These are phyloP conservation scores for Cercophora samala DNA, from an alignment of 495 filamentous ascomycete species.

Conservation along the genomic window DNA sequence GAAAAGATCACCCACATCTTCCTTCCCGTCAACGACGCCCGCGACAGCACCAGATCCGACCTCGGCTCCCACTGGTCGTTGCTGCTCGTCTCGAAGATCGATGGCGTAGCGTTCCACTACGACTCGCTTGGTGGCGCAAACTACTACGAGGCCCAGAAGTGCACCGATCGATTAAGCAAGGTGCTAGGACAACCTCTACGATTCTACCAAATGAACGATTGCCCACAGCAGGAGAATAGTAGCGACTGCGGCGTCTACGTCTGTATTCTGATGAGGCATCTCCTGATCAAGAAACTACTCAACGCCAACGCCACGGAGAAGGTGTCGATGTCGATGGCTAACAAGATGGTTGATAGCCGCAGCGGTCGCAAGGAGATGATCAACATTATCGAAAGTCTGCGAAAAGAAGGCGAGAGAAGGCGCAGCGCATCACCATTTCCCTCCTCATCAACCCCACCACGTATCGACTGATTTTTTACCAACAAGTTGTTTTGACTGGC, in stretches of 20 bases:
- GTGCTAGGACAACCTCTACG: conserved; percentile 63
- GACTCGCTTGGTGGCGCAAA: conserved; percentile 83
- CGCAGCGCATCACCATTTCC: conserved; percentile 39
- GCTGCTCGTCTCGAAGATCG: conserved; percentile 81
- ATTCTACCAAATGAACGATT: conserved; percentile 76
- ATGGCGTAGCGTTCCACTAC: conserved; percentile 94
- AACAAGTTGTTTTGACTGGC: neutral
- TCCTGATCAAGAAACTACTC: conserved; percentile 80
- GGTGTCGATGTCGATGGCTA: conserved; percentile 88
- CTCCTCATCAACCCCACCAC: conserved; percentile 33
- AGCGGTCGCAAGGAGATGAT: conserved; percentile 83
- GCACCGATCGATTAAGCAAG: conserved; percentile 61
- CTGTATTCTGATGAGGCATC: conserved; percentile 84
- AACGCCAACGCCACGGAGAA: conserved; percentile 70
- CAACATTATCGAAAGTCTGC: conserved; percentile 73
- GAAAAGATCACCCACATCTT: conserved; percentile 85
- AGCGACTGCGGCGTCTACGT: conserved; percentile 96
- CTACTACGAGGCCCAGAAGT: conserved; percentile 63
- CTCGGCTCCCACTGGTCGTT: conserved; percentile 95
- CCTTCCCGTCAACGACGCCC: conserved; percentile 89
- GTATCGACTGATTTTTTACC: conserved; percentile 30
- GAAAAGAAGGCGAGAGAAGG: conserved; percentile 77
- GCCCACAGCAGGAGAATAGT: conserved; percentile 87
- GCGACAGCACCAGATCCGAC: conserved; percentile 70
- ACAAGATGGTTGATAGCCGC: conserved; percentile 70